Percentiles rank a stretch among this genome's conserved stretches.
Evolutionary conservation across 2,329 filamentous ascomycete genomes (phyloP).

Genomic region (Cladosporium sp.): DNA sequence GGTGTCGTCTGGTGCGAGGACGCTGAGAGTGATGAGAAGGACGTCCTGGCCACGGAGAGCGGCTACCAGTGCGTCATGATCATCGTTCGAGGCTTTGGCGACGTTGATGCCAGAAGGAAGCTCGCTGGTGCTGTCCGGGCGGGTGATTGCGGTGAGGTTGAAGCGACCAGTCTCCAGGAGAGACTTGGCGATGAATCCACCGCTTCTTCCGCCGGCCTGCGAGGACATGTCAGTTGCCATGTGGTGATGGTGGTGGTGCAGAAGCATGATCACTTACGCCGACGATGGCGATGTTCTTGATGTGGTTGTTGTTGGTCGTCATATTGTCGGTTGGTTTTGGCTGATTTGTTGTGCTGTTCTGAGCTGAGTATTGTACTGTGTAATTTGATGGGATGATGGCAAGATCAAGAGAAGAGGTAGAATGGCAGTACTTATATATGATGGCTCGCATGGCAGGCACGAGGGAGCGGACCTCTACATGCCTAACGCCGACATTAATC

Average conservation of each 20-base stretch:
- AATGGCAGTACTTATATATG: not conserved
- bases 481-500: not conserved
- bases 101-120: constrained; percentile 46
- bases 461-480: not conserved
- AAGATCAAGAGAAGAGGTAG: not conserved
- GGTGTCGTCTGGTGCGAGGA: constrained; percentile 34
- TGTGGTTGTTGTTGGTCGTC: constrained; percentile 27
- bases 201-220: constrained; percentile 43
- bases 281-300: constrained; percentile 46
- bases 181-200: constrained; percentile 42
- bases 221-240: constrained; percentile 13
- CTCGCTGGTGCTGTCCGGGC: constrained; percentile 44
- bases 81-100: constrained; percentile 51
- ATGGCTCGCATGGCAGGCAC: not conserved
- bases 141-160: constrained; percentile 54
- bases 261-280: too few relatives aligned
- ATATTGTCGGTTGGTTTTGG: not conserved
- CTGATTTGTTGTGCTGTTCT: not conserved
- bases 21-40: constrained; percentile 44
- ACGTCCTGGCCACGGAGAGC: constrained; percentile 43
- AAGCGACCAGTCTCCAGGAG: constrained; percentile 50
- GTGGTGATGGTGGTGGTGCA: too few relatives aligned
- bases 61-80: constrained; percentile 41
- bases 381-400: not conserved
- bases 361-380: not conserved